phyloP scores from a whole-genome alignment of 768 basidiomycete species.

The Kwoniella sp. region DNA sequence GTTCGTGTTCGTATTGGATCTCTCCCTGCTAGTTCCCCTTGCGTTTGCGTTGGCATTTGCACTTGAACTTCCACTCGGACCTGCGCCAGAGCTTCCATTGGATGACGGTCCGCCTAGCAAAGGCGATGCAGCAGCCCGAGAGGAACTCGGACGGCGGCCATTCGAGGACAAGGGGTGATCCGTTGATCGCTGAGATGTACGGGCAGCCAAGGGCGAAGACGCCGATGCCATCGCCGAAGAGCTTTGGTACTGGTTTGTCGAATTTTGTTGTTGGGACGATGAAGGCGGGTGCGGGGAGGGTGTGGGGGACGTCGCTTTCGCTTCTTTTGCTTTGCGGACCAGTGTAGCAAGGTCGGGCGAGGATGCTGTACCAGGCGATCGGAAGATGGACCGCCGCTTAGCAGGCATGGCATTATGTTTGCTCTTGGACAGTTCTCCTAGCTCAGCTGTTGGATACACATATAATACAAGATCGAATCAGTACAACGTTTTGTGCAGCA shows the following conservation, averaged over 20 bases:
- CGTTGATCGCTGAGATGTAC: background rate
- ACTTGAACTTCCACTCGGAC: background rate
- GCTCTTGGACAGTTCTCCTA: slow-evolving; percentile 15
- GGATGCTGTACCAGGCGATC: slow-evolving; percentile 83
- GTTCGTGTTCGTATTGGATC: slow-evolving; percentile 11
- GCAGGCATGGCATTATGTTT: slow-evolving; percentile 33
- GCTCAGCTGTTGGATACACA: slow-evolving; percentile 16
- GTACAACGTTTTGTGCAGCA: background rate
- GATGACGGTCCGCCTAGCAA: background rate
- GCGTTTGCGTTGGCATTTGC: background rate
- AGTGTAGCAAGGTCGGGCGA: slow-evolving; percentile 90
- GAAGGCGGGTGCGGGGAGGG: background rate
- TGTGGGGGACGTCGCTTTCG: slow-evolving; percentile 17
- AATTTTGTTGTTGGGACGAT: background rate
- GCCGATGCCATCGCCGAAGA: background rate
- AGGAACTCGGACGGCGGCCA: background rate
- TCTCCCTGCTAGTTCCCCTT: background rate
- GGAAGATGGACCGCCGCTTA: slow-evolving; percentile 81
- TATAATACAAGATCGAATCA: too few species aligned
- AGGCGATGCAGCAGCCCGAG: background rate
- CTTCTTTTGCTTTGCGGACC: slow-evolving; percentile 76
- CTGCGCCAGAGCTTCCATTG: background rate
- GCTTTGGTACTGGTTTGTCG: too few species aligned
- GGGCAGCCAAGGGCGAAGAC: background rate
- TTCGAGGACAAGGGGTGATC: background rate